Base-by-base conservation (phyloP, 2,329 filamentous ascomycete genomes). In the Sclerotinia glacialis region DNA sequence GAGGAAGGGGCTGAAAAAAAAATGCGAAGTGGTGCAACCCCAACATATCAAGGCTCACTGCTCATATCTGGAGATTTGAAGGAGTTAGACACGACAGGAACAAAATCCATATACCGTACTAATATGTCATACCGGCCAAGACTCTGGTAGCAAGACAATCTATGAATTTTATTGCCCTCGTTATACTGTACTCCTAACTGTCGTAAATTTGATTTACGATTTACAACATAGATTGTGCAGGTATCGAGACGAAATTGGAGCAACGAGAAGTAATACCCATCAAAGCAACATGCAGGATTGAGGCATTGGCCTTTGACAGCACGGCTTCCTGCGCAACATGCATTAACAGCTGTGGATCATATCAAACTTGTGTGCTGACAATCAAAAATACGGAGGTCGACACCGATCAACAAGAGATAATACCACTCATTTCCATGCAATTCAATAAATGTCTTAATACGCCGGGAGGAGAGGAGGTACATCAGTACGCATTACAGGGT, bases 141-240 rank as follows among this genome's bases (percentile, higher is more conserved):
- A 46, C 12, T 42, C 58, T 72, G 63, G 67, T 63, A 42, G 65
- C 65, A 26, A 68, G 71, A 59, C 71, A 72, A 65, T 37, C 42
- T 18, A 28, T n/a, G 16, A 37, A n/a, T 54, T 4, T 54, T 72
- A 8, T 34, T 73, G 40, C 72, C 73, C 8, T 50, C 56, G 1
- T 21, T 61, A 6, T 73, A 71, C 56, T 74, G 73, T 66, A 54
- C 69, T 65, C 72, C 73, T 26, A 49, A 70, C 52, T 74, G 73
- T 67, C 72, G 72, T 74, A 56, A 71, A 72, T 71, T 47, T 16
- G 11, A 23, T 46, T 9, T 46, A 21, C 16, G 16, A 34, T 46
- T 16, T 31, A 31, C 3, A 23, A 11, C 26, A 46, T n/a, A 16
- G 14, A 59, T n/a, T n/a, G 3, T 46, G 14, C 21, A 23, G 21